Conservation (phyloP, 2,329 filamentous ascomycete species). For the Monosporascus sp. region DNA sequence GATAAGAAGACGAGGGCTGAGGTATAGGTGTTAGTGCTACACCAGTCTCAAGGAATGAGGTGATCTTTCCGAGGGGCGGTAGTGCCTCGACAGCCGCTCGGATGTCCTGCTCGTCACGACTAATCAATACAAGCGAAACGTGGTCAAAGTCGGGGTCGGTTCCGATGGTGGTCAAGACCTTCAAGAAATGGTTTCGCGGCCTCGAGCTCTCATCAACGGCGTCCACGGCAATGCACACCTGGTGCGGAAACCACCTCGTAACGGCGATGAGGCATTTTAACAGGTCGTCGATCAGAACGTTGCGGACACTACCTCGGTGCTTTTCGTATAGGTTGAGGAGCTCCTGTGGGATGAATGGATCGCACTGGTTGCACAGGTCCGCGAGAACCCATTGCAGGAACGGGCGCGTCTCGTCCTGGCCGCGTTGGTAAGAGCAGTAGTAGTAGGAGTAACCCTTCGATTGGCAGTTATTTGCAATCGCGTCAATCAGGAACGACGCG, state of each 20-base stretch:
- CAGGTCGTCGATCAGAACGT: conserved; percentile 11
- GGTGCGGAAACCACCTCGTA: conserved; percentile 9
- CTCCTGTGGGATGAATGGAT: conserved; percentile 10
- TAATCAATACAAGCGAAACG: conserved; percentile 24
- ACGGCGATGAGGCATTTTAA: conserved; percentile 14
- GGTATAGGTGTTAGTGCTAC: not conserved
- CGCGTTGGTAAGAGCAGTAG: conserved; percentile 24
- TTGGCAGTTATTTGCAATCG: conserved; percentile 8
- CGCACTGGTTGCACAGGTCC: conserved; percentile 18
- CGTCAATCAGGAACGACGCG: conserved; percentile 22
- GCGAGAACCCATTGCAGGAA: conserved; percentile 21
- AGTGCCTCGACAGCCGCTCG: conserved; percentile 4
- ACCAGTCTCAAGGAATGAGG: not conserved
- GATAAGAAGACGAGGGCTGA: not conserved
- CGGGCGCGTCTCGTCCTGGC: conserved; percentile 21
- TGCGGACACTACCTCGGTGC: not conserved
- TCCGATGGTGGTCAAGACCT: conserved; percentile 16
- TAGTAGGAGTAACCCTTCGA: conserved; percentile 21
- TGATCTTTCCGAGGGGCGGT: not conserved
- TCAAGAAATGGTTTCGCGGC: conserved; percentile 13
- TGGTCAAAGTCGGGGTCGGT: conserved; percentile 15
- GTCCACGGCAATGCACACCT: conserved; percentile 22
- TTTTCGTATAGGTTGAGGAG: conserved; percentile 6
- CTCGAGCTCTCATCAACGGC: conserved; percentile 26
- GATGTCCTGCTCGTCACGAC: conserved; percentile 25